Base-by-base conservation (phyloP, 306 rosid species). In the Fagus crenata region DNA sequence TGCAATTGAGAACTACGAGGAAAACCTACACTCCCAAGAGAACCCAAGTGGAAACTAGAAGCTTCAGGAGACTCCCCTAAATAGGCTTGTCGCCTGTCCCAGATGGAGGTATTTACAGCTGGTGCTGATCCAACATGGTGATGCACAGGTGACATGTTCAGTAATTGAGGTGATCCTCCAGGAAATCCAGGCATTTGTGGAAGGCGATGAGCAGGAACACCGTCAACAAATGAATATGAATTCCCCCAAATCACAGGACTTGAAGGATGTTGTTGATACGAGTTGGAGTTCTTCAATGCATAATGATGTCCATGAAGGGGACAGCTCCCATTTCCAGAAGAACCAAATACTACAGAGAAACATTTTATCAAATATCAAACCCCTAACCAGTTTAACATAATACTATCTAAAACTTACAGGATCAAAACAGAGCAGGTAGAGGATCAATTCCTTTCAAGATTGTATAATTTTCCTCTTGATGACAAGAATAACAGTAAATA, bases 81-180 rank as follows among this genome's bases (percentile, higher is more conserved):
- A 89, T 79, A 92, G 72, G 90, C 80, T 72, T 74, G 86, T 35
- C 78, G 89, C 74, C 88, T 87, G 70, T 90, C 95, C 97, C 97
- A 92, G 7, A 86, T 88, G 13, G 95, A 90, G 76, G 88, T 89
- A 4, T 92, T 90, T 70, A 90, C 85, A 67, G 85, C 89, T 1
- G 97, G 97, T 51, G 97, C 97, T 56, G 95, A 92, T 74, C 97
- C 97, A 75, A 90, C 92, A 68, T 86, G 97, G 63, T 84, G 93
- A 36, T 83, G 87, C 39, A 88, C 54, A 74, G 88, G 86, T 49
- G 95, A 83, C 69, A 88, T 79, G 53, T 80, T 85, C 77, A 90
- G 85, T 77, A 88, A 81, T 75, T 87, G 91, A 75, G 91, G 85
- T 11, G 87, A 75, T 72, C 90, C 56, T 78, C 89, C 72, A 76